Percentiles rank a stretch among this genome's conserved stretches.
These are phyloP conservation scores for Artemisia tridentata DNA, from an alignment of 129 eudicot genomes.

Conservation along the genomic window DNA sequence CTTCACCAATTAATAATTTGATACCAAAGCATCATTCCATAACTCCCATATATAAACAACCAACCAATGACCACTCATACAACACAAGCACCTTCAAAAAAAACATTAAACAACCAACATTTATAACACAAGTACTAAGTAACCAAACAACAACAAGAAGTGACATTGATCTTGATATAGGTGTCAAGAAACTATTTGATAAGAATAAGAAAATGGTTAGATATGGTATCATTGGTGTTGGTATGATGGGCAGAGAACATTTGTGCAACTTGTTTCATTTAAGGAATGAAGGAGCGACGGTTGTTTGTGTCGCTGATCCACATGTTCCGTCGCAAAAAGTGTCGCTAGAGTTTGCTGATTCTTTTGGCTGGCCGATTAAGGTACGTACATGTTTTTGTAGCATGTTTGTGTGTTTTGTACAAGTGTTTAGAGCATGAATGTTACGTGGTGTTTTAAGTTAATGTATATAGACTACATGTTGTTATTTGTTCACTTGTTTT, in stretches of 20 bases:
- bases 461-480: background rate
- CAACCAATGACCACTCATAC: too few species aligned
- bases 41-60: too few species aligned
- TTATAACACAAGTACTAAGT: background rate
- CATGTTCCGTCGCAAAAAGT: slow-evolving; percentile 67
- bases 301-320: slow-evolving; percentile 88
- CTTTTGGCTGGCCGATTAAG: slow-evolving; percentile 78
- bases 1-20: too few species aligned
- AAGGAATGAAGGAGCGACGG: slow-evolving; percentile 57
- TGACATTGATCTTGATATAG: slow-evolving; percentile 5
- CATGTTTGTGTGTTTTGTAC: background rate
- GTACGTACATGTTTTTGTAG: slow-evolving; percentile 29
- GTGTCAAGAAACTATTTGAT: background rate
- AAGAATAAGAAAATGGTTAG: slow-evolving; percentile 31
- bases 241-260: slow-evolving; percentile 99
- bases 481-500: background rate
- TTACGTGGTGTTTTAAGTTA: background rate
- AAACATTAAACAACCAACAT: slow-evolving; percentile 9
- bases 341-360: slow-evolving; percentile 55
- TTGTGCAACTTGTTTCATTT: slow-evolving; percentile 76
- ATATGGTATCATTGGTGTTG: slow-evolving; percentile 94
- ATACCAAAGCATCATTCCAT: too few species aligned
- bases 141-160: background rate
- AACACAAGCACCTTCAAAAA: too few species aligned
- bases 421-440: slow-evolving; percentile 1